Evolutionary conservation across 805 yeast genomes (phyloP).

Genomic region (Monosporozyma aquatica): DNA sequence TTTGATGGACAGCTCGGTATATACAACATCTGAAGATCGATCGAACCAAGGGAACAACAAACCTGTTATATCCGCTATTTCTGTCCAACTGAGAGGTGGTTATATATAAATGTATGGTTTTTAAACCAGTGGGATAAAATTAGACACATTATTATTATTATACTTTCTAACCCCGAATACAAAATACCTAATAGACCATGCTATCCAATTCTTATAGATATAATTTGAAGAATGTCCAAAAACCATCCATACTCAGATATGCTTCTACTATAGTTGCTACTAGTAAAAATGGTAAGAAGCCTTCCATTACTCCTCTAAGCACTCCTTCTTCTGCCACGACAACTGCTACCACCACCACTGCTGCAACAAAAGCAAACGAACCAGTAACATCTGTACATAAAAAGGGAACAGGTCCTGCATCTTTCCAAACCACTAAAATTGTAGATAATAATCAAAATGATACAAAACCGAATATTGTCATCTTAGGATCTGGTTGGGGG

Average conservation of each 20-base stretch:
- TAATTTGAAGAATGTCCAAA: background rate
- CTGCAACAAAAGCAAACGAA: background rate
- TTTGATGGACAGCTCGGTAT: too few relatives aligned
- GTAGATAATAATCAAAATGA: slow-evolving; percentile 26
- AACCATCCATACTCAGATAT: background rate
- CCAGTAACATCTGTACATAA: slow-evolving; percentile 1
- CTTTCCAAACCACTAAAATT: slow-evolving; percentile 33
- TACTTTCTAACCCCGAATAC: too few relatives aligned
- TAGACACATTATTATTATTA: too few relatives aligned
- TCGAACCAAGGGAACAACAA: too few relatives aligned
- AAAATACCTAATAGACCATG: background rate
- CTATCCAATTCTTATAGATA: background rate
- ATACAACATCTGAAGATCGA: too few relatives aligned
- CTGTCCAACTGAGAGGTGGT: too few relatives aligned
- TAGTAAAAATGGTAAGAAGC: too few relatives aligned
- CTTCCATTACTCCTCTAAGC: too few relatives aligned
- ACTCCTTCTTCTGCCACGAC: too few relatives aligned
- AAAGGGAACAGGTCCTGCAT: slow-evolving; percentile 28
- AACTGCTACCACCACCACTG: background rate
- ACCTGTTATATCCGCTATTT: too few relatives aligned
- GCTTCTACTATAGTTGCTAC: slow-evolving; percentile 2
- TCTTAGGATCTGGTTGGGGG: slow-evolving; percentile 91
- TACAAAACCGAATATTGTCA: slow-evolving; percentile 43
- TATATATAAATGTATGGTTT: too few relatives aligned
- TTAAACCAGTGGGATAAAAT: too few relatives aligned